A percentile compares a stretch with the other conserved stretches of the same genome.
phyloP scores from a whole-genome alignment of 805 yeast species.

The Yamadazyma sp. region DNA sequence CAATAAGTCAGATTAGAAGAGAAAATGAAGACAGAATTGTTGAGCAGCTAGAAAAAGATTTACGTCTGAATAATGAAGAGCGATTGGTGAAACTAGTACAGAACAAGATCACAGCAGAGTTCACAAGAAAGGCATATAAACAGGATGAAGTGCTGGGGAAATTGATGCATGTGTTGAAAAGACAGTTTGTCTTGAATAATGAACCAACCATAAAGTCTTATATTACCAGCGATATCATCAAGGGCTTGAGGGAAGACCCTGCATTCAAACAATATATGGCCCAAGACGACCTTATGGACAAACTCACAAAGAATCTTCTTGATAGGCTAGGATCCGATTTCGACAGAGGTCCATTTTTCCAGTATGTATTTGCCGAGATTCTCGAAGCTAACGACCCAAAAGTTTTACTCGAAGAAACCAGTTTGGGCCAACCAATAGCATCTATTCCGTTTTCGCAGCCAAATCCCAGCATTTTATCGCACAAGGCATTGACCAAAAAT shows the following conservation, averaged over 20 bases:
- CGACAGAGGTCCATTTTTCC: constrained; percentile 2
- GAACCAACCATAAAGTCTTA: constrained; percentile 11
- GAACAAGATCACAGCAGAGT: constrained; percentile 9
- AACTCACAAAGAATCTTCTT: constrained; percentile 1
- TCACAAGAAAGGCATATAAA: constrained; percentile 16
- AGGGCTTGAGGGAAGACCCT: constrained; percentile 7
- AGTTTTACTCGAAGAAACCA: not conserved
- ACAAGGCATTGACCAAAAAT: not conserved
- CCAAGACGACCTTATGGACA: not conserved
- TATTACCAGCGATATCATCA: constrained; percentile 17
- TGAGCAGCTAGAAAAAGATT: constrained; percentile 10
- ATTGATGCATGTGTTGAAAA: constrained; percentile 16
- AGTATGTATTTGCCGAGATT: constrained; percentile 5
- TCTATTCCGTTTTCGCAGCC: not conserved
- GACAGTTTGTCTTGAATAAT: constrained; percentile 14
- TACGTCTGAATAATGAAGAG: constrained; percentile 3
- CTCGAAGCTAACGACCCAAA: constrained; percentile 8
- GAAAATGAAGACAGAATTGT: constrained; percentile 13
- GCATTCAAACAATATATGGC: not conserved
- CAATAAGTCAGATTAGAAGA: constrained; percentile 12
- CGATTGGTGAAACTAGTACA: constrained; percentile 6
- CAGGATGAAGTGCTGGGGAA: constrained; percentile 15
- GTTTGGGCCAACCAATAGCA: not conserved
- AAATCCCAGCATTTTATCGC: not conserved
- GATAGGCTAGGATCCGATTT: not conserved